Percentiles rank a stretch among this genome's conserved stretches.
Conservation (phyloP, 2,329 filamentous ascomycete genomes). For the Trichoderma lentiforme region DNA sequence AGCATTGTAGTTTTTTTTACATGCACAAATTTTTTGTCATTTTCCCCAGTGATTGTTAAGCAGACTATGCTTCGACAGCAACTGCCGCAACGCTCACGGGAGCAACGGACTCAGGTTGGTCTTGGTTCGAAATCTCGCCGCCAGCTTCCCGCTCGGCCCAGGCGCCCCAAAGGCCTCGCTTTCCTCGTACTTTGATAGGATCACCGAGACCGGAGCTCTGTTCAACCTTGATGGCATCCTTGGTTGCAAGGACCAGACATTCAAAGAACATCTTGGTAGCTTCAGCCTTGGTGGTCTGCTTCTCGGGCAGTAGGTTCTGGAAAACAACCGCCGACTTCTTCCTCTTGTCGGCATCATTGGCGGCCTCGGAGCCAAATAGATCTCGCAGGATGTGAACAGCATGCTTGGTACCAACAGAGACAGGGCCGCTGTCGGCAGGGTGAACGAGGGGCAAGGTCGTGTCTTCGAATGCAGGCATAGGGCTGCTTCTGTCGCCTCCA, state of each 20-base stretch:
- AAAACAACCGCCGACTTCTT: conserved; percentile 78
- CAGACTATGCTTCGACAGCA: conserved; percentile 36
- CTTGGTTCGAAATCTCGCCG: conserved; percentile 56
- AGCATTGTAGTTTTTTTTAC: conserved; percentile 37
- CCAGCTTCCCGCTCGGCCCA: conserved; percentile 82
- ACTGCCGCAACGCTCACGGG: conserved; percentile 33
- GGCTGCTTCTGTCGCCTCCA: conserved; percentile 41
- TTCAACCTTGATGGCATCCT: conserved; percentile 96
- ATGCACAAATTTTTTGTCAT: conserved; percentile 22
- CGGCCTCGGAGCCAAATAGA: conserved; percentile 72
- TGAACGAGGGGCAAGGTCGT: conserved; percentile 73
- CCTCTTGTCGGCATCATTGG: conserved; percentile 66
- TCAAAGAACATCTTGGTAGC: conserved; percentile 99
- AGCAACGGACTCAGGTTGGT: conserved; percentile 39
- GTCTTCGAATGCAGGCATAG: conserved; percentile 69
- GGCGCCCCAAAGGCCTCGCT: conserved; percentile 92
- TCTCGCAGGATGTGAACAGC: conserved; percentile 93
- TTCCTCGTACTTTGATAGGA: conserved; percentile 78
- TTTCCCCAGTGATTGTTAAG: not conserved
- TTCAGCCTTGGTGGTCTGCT: conserved; percentile 76
- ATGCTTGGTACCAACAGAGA: conserved; percentile 89
- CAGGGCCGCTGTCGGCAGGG: conserved; percentile 77
- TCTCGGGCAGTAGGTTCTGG: conserved; percentile 84
- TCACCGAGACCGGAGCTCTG: conserved; percentile 75
- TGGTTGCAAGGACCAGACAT: conserved; percentile 89